Percentiles rank a stretch among this genome's conserved stretches.
Conservation (phyloP, 257 asterid genomes). For the Salvia rosmarinus region DNA sequence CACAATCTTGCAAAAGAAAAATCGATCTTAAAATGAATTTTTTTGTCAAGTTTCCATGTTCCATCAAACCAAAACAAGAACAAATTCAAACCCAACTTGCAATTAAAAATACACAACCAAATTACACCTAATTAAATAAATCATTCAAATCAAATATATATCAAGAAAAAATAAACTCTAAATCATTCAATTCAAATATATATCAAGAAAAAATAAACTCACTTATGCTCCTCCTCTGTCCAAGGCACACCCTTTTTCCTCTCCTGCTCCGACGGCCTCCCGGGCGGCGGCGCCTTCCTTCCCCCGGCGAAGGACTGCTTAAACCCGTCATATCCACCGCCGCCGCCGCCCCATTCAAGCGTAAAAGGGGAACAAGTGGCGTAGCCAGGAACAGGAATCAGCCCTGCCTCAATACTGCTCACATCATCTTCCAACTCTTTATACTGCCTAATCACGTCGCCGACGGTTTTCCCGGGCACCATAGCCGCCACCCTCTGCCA, state of each 20-base stretch:
- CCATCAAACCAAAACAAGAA: neutral
- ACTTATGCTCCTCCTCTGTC: constrained; percentile 98
- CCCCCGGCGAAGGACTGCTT: constrained; percentile 54
- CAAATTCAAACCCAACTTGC: neutral
- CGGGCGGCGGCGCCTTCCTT: constrained; percentile 51
- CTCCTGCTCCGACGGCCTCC: constrained; percentile 73
- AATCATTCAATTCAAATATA: neutral
- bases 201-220: constrained; percentile 26
- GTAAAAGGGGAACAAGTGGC: constrained; percentile 65
- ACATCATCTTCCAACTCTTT: constrained; percentile 87
- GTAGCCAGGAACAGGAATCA: constrained; percentile 78
- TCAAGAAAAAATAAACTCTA: constrained; percentile 29
- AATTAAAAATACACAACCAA: neutral
- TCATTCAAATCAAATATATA: neutral
- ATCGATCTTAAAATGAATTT: neutral
- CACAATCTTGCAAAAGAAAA: neutral
- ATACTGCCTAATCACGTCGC: constrained; percentile 79
- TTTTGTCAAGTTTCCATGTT: neutral
- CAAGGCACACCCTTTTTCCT: constrained; percentile 95
- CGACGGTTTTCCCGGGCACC: constrained; percentile 90
- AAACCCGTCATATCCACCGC: constrained; percentile 50
- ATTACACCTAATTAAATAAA: neutral
- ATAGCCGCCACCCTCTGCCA: constrained; percentile 87
- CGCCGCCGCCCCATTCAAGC: constrained; percentile 70
- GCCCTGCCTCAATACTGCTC: constrained; percentile 85